Base-by-base conservation (phyloP, 148 eudicot species). In the Arctostaphylos glauca region DNA sequence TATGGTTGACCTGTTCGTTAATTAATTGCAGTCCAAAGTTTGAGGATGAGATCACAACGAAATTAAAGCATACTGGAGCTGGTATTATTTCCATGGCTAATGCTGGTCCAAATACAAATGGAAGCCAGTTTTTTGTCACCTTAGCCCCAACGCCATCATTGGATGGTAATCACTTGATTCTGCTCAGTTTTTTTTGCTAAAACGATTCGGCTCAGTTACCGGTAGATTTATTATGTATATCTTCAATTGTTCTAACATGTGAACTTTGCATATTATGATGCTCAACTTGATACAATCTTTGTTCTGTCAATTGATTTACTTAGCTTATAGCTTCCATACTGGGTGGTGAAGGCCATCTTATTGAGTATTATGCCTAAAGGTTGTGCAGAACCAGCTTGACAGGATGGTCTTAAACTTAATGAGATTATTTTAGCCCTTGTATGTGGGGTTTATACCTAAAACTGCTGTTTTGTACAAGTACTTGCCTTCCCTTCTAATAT, bases 101-200 rank as follows among this genome's bases (percentile, higher is more conserved):
- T 91, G 99, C 98, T 84, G 98, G 98, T 82, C 97, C 98, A 44
- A 89, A 95, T 89, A 95, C 98, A 54, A 95, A 95, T 86, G 98
- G 98, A 85, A 95, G 98, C 88, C 97, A 95, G 88, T 95, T 95
- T 82, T 95, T 95, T 47, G 91, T 95, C 49, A 91, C 95, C 81
- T 87, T 95, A 85, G 95, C 95, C 71, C 98, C 98, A 18, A 88
- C 93, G 19, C 97, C 91, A 44, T 90, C 98, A 41, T 90, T 96
- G 25, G 98, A 96, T 87, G 98, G 98, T 93, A 92, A 82, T 77
- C 16, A 84, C 85, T 14, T 47, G 58, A 9, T 47, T 76, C 38
- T 46, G 12, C 41, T 71, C 19, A 31, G 38, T 31, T 31, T 31
- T 31, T 31, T 31, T 31, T 31, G 38, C 38, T 31, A 31, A 31